A percentile compares a stretch with the other conserved stretches of the same genome.
Evolutionary conservation across 2,329 filamentous ascomycete species (phyloP).

Genomic region (Lasiodiplodia hormozganensis): DNA sequence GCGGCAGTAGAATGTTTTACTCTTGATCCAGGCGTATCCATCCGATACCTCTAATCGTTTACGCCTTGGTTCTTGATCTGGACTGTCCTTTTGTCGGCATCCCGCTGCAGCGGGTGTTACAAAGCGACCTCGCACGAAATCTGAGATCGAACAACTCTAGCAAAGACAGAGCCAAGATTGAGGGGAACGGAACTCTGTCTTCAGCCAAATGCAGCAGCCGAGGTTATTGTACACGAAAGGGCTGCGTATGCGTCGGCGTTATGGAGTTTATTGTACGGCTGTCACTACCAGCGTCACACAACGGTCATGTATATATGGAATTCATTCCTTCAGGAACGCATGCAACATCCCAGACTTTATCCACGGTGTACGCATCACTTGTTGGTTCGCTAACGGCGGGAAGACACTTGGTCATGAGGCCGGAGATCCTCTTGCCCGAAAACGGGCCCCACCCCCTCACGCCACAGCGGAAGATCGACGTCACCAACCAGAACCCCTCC

Average conservation of each 20-base stretch:
- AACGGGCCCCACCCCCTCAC: slow-evolving; percentile 24
- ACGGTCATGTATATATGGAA: background rate
- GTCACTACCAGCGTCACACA: background rate
- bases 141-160: background rate
- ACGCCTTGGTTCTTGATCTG: background rate
- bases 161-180: background rate
- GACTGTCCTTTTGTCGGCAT: background rate
- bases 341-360: background rate
- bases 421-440: slow-evolving; percentile 25
- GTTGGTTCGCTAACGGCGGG: slow-evolving; percentile 15
- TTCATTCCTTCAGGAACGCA: slow-evolving; percentile 15
- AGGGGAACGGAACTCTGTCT: background rate
- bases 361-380: background rate
- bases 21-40: background rate
- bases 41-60: background rate
- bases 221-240: background rate
- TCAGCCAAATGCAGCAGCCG: background rate
- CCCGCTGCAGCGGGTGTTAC: background rate
- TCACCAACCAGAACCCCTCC: background rate
- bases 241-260: slow-evolving; percentile 18
- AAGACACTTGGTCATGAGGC: slow-evolving; percentile 11
- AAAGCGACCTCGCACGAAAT: background rate
- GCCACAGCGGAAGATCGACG: slow-evolving; percentile 20
- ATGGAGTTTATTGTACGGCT: background rate
- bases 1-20: background rate